Conservation (phyloP, 2,329 filamentous ascomycete genomes). For the Calonectria multiphialidica region DNA sequence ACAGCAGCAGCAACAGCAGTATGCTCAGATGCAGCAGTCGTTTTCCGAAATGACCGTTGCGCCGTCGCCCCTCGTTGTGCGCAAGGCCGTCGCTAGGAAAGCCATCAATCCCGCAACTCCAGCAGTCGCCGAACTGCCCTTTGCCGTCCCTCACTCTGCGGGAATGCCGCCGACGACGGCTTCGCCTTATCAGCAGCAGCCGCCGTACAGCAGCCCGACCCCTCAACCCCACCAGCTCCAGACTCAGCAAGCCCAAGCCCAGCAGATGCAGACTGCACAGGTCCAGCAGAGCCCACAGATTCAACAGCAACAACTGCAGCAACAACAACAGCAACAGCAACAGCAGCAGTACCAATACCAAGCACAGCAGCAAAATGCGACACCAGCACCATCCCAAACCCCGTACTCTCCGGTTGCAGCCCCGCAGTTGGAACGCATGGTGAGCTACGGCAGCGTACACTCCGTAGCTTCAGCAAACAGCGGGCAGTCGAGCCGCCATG, state of each 20-base stretch:
- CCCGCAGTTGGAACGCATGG: background rate
- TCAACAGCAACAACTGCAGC: background rate
- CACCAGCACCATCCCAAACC: background rate
- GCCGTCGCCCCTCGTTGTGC: constrained; percentile 4
- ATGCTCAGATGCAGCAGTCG: constrained; percentile 12
- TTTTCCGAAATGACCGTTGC: constrained; percentile 8
- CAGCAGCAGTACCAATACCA: background rate
- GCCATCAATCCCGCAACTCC: background rate
- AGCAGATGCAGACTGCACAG: background rate
- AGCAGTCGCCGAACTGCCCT: background rate
- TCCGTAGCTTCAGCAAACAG: constrained; percentile 20
- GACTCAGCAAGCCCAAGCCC: background rate
- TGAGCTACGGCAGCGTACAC: constrained; percentile 14
- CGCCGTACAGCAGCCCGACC: background rate
- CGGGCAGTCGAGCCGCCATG: constrained; percentile 25
- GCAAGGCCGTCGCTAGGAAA: constrained; percentile 11
- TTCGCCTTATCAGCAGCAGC: constrained; percentile 12
- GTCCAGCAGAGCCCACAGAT: background rate
- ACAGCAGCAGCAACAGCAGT: background rate
- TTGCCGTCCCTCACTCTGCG: background rate
- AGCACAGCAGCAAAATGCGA: background rate
- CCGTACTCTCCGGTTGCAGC: background rate
- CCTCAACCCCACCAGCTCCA: constrained; percentile 1
- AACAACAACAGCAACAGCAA: background rate
- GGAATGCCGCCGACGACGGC: background rate